These are phyloP conservation scores for Penicillium rolfsii DNA, from an alignment of 2,329 filamentous ascomycete genomes.

Conservation along the genomic window DNA sequence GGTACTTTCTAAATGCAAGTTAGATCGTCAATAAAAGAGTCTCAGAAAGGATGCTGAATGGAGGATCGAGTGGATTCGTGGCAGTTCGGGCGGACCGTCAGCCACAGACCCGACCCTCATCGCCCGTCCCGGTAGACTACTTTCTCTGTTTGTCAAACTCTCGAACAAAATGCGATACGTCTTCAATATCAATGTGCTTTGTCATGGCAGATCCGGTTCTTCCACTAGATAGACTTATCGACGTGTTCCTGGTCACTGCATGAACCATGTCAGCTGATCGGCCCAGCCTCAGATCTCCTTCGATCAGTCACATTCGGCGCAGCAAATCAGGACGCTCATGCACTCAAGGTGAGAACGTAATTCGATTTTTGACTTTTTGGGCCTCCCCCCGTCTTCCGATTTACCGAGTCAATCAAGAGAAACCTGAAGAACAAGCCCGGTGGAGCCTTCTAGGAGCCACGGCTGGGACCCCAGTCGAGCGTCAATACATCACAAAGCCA, in stretches of 20 bases:
- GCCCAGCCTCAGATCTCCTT: not conserved
- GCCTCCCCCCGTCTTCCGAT: not conserved
- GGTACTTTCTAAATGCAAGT: not conserved
- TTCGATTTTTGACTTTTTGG: not conserved
- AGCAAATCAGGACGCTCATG: not conserved
- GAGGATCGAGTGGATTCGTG: not conserved
- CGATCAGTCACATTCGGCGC: conserved; percentile 13
- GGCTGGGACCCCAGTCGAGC: not conserved
- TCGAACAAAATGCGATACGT: not conserved
- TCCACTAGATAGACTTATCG: not conserved
- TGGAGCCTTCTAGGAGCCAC: not conserved
- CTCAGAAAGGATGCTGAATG: too few species aligned
- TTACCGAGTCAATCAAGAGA: not conserved
- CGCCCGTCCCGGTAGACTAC: too few species aligned
- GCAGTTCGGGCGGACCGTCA: not conserved
- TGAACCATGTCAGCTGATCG: conserved; percentile 1
- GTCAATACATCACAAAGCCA: not conserved
- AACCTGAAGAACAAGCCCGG: not conserved
- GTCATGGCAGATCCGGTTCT: not conserved
- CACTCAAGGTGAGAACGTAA: too few species aligned
- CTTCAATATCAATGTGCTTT: too few species aligned
- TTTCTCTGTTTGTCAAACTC: not conserved
- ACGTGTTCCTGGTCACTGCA: not conserved
- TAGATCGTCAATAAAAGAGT: too few species aligned
- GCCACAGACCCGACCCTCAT: not conserved